Evolutionary conservation across 2,329 filamentous ascomycete species (phyloP).

Genomic region (Colletotrichum cuscutae): DNA sequence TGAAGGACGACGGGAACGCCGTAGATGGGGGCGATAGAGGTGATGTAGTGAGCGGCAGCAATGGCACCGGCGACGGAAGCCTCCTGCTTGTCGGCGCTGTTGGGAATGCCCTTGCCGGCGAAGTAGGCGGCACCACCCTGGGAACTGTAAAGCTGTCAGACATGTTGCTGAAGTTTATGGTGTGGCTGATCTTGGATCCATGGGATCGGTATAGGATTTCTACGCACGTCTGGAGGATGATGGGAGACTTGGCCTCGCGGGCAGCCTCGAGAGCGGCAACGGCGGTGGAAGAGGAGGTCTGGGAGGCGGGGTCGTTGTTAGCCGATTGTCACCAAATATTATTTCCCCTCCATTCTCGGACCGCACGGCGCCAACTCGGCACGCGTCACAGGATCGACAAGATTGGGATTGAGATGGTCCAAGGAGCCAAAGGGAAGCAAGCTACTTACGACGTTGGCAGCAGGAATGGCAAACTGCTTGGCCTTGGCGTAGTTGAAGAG

Average conservation of each 20-base stretch:
- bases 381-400: background rate
- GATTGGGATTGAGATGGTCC: background rate
- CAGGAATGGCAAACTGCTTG: slow-evolving; percentile 88
- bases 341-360: background rate
- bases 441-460: slow-evolving; percentile 76
- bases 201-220: background rate
- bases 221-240: slow-evolving; percentile 83
- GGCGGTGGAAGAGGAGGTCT: slow-evolving; percentile 82
- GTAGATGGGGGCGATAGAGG: slow-evolving; percentile 86
- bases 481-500: slow-evolving; percentile 93
- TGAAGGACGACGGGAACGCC: slow-evolving; percentile 92
- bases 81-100: slow-evolving; percentile 76
- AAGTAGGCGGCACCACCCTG: slow-evolving; percentile 96
- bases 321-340: slow-evolving; percentile 11
- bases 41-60: slow-evolving; percentile 93
- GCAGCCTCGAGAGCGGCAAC: slow-evolving; percentile 94
- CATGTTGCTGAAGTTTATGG: too few relatives aligned
- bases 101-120: slow-evolving; percentile 88
- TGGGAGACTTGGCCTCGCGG: slow-evolving; percentile 87
- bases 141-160: slow-evolving; percentile 53
- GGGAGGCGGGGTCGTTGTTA: slow-evolving; percentile 27
- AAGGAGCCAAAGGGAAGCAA: background rate
- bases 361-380: background rate
- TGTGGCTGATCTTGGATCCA: background rate
- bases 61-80: slow-evolving; percentile 90